Evolutionary conservation across 116 monocot species (phyloP).

Genomic region (Iris pallida): DNA sequence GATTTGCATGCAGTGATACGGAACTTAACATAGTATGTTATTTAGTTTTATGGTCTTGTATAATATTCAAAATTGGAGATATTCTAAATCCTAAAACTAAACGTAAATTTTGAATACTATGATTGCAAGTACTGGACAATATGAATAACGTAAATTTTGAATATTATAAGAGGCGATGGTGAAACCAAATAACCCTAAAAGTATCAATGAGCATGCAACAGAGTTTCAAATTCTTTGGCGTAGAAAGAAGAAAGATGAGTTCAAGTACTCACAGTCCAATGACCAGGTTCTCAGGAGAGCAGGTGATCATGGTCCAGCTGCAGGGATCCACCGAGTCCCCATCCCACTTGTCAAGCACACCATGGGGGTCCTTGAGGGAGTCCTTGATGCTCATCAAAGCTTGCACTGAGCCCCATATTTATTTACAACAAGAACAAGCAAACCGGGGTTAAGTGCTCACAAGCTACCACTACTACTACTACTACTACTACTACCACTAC

Average conservation of each 20-base stretch:
- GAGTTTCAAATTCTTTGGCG: no score
- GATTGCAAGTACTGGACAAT: no score
- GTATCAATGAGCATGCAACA: no score
- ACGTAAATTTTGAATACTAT: no score
- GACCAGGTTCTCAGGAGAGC: constrained; percentile 56
- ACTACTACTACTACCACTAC: neutral
- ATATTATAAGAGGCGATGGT: no score
- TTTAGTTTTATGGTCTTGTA: no score
- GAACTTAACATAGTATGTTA: neutral
- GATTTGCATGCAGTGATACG: neutral
- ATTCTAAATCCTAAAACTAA: no score
- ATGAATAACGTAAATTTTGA: no score
- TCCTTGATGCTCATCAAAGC: constrained; percentile 57
- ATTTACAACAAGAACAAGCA: neutral
- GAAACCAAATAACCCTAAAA: no score
- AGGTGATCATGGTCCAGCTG: constrained; percentile 64
- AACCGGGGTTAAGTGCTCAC: neutral
- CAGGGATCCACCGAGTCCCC: constrained; percentile 68
- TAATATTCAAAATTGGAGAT: no score
- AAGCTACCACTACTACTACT: neutral
- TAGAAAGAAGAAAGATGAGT: neutral
- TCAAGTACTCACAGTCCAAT: constrained; percentile 37
- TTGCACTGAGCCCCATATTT: constrained; percentile 39
- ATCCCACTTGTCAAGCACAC: constrained; percentile 56
- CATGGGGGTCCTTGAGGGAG: constrained; percentile 44